Evolutionary conservation across 2,329 filamentous ascomycete species (phyloP).

Genomic region (Scorias spongiosa): DNA sequence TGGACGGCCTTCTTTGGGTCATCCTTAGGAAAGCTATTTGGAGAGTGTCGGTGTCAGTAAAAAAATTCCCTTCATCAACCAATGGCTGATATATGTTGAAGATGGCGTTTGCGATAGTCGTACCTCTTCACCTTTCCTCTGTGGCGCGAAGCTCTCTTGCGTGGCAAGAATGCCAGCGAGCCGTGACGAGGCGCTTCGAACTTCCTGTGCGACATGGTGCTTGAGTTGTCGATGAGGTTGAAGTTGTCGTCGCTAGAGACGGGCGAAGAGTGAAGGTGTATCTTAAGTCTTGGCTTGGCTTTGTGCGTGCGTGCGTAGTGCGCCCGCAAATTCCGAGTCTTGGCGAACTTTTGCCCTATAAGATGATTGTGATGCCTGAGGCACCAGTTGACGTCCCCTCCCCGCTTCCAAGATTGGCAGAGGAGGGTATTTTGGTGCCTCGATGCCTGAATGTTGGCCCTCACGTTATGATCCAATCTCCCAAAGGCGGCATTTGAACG

Average conservation of each 20-base stretch:
- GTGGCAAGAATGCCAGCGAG: constrained; percentile 42
- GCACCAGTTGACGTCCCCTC: not conserved
- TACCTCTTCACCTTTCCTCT: constrained; percentile 97
- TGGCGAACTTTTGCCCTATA: not conserved
- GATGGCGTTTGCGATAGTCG: constrained; percentile 25
- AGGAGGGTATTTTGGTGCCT: not conserved
- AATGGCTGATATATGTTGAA: not conserved
- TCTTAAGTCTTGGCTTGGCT: not conserved
- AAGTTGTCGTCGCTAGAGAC: not conserved
- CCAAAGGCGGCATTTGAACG: no score
- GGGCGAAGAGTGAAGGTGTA: not conserved
- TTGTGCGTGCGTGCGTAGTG: not conserved
- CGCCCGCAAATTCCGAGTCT: not conserved
- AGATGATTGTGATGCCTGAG: not conserved
- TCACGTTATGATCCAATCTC: no score
- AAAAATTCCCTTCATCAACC: not conserved
- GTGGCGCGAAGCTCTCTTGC: constrained; percentile 85
- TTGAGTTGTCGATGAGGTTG: constrained; percentile 2
- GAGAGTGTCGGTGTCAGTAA: constrained; percentile 9
- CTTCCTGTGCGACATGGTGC: constrained; percentile 44
- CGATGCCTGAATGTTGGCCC: not conserved
- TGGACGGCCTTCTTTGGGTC: constrained; percentile 99
- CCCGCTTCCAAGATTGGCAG: not conserved
- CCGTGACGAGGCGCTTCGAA: constrained; percentile 90
- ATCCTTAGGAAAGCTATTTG: constrained; percentile 91